These are phyloP conservation scores for Trypanosoma avium DNA, from an alignment of 208 protist genomes.

Conservation along the genomic window DNA sequence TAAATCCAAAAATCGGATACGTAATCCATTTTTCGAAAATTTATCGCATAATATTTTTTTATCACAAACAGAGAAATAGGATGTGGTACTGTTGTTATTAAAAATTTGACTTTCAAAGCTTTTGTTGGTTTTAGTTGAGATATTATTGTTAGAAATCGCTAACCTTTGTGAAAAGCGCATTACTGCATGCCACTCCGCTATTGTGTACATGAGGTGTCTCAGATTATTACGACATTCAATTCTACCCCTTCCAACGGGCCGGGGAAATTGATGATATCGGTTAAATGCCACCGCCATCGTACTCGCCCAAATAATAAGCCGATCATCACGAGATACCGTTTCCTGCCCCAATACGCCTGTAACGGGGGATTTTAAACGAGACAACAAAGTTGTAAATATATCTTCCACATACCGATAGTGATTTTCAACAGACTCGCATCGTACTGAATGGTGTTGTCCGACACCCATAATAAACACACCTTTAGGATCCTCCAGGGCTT, in stretches of 20 bases:
- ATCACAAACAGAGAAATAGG: no score
- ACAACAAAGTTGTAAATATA: background rate
- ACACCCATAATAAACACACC: conserved; percentile 21
- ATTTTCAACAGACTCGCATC: conserved; percentile 17
- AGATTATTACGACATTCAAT: conserved; percentile 25
- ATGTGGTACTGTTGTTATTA: background rate
- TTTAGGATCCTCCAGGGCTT: conserved; percentile 8
- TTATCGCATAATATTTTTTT: background rate
- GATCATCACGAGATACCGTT: background rate
- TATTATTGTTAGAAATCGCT: background rate
- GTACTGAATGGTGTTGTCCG: conserved; percentile 18
- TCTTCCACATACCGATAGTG: conserved; percentile 6
- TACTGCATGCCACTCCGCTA: background rate
- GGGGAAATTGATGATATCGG: background rate
- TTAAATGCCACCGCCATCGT: background rate
- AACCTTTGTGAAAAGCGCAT: background rate
- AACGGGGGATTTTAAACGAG: background rate
- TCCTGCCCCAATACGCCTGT: background rate
- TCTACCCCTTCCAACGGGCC: background rate
- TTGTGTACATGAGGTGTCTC: conserved; percentile 11
- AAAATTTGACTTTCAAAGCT: background rate
- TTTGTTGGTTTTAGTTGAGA: background rate
- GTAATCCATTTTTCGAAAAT: background rate
- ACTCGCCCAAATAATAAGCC: background rate
- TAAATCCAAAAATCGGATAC: conserved; percentile 17